Conservation (phyloP, 495 filamentous ascomycete genomes). For the Daldinia decipiens region DNA sequence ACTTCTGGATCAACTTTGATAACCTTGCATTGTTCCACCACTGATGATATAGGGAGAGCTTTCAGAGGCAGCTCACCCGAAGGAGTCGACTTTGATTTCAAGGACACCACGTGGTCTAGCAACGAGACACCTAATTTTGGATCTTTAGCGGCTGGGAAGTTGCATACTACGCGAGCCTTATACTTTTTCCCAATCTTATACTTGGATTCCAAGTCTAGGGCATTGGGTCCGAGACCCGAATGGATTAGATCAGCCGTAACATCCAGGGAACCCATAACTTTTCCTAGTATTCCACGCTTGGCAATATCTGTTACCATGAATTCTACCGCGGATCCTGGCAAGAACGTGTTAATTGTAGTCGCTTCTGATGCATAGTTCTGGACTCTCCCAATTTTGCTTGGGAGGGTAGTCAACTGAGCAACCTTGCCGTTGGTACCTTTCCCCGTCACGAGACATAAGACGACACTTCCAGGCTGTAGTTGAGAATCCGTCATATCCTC, state of each 20-base stretch:
- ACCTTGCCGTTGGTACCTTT: constrained; percentile 81
- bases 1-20: constrained; percentile 77
- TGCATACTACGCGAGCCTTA: constrained; percentile 87
- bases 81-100: constrained; percentile 61
- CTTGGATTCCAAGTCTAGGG: constrained; percentile 73
- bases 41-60: constrained; percentile 74
- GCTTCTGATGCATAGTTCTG: constrained; percentile 74
- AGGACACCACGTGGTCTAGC: constrained; percentile 79
- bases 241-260: constrained; percentile 90
- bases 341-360: constrained; percentile 86
- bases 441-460: constrained; percentile 83
- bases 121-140: constrained; percentile 88
- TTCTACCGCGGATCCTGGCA: constrained; percentile 89
- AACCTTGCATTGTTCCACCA: constrained; percentile 79
- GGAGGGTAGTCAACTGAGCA: constrained; percentile 83
- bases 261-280: constrained; percentile 91
- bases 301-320: constrained; percentile 81
- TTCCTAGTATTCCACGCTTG: constrained; percentile 69
- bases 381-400: constrained; percentile 74
- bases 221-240: constrained; percentile 73
- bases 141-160: constrained; percentile 77
- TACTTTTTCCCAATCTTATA: constrained; percentile 83
- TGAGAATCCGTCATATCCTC: constrained; percentile 71
- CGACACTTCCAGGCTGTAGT: constrained; percentile 72
- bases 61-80: constrained; percentile 57